Conservation (phyloP, 495 filamentous ascomycete species). For the Hypoxylon cercidicola region DNA sequence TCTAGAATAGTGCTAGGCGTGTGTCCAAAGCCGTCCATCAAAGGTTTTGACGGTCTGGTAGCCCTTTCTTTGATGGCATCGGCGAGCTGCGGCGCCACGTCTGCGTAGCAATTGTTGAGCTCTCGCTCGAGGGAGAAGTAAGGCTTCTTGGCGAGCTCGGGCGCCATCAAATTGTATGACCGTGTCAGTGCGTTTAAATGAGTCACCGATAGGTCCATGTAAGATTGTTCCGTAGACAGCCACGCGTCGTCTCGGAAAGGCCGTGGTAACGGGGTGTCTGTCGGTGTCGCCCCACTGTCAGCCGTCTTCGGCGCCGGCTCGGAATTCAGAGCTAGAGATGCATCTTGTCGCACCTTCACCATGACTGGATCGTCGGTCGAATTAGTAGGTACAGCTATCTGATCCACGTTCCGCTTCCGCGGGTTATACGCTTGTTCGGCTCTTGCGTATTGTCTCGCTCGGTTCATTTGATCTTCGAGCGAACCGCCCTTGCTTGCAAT, state of each 20-base stretch:
- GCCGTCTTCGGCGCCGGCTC: constrained; percentile 27
- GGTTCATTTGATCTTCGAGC: constrained; percentile 77
- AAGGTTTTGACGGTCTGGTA: constrained; percentile 56
- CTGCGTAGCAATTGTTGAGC: constrained; percentile 80
- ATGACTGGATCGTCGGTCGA: constrained; percentile 60
- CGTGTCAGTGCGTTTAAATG: constrained; percentile 83
- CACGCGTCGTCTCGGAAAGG: constrained; percentile 75
- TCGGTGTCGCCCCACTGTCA: constrained; percentile 23
- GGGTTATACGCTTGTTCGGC: constrained; percentile 72
- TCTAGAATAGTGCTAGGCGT: constrained; percentile 49
- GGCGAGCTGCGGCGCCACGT: constrained; percentile 81
- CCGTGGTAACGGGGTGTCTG: constrained; percentile 44
- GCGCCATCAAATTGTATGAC: constrained; percentile 95
- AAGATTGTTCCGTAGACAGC: constrained; percentile 76
- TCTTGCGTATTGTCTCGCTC: constrained; percentile 76
- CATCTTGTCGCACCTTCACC: constrained; percentile 54
- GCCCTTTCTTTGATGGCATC: constrained; percentile 77
- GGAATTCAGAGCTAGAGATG: constrained; percentile 19
- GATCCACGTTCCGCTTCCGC: constrained; percentile 55
- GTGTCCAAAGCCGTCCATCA: constrained; percentile 44
- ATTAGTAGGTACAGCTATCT: constrained; percentile 60
- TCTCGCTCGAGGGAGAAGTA: constrained; percentile 90
- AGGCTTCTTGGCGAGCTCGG: constrained; percentile 90
- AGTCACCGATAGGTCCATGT: constrained; percentile 79
- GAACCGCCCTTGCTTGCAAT: constrained; percentile 84